Evolutionary conservation across 768 basidiomycete genomes (phyloP), one percentile per base, ranked within the genome.

Genomic region (Tubosaeta sp.): DNA sequence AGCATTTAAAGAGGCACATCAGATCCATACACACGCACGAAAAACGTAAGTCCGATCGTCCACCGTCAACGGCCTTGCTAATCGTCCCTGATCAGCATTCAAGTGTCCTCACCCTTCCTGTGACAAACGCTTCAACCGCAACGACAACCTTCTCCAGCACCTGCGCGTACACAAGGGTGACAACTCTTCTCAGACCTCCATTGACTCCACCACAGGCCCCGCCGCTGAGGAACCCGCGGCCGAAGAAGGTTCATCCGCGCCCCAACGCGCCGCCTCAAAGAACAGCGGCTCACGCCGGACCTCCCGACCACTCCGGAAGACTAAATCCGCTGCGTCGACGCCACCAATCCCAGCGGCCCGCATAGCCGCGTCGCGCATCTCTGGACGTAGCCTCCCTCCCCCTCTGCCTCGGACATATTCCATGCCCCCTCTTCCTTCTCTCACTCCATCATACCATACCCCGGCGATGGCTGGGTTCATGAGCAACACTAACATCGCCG

Each of bases 81-180:
- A 65, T 63, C 53, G 53, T 64, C 39, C 49, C 59, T 56, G 63
- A 67, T 65, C 54, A 91, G 88, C 88, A 9, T 87, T 84, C 72
- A 76, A 82, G 60, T 91, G 88, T 68, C 78, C 84, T 26, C 78
- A 79, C 61, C 75, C 81, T 4, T 65, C 73, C 29, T 91, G 88
- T 70, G 80, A 79, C 64, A 88, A 88, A 65, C 75, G 74, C 59
- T 91, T 91, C 65, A 88, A 86, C 53, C 77, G 88, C 55, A 85
- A 85, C 58, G 88, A 91, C 63, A 91, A 91, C 66, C 78, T 91
- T 32, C 75, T 86, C 43, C 88, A 91, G 67, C 88, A 91, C 60
- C 71, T 85, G 65, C 83, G 84, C 60, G 84, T 88, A 16, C 87
- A 89, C 69, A 76, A 78, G 53, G 69, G 69, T 38, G 68, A 69